phyloP scores from a whole-genome alignment of 768 basidiomycete genomes.

The Naganishia randhawae region DNA sequence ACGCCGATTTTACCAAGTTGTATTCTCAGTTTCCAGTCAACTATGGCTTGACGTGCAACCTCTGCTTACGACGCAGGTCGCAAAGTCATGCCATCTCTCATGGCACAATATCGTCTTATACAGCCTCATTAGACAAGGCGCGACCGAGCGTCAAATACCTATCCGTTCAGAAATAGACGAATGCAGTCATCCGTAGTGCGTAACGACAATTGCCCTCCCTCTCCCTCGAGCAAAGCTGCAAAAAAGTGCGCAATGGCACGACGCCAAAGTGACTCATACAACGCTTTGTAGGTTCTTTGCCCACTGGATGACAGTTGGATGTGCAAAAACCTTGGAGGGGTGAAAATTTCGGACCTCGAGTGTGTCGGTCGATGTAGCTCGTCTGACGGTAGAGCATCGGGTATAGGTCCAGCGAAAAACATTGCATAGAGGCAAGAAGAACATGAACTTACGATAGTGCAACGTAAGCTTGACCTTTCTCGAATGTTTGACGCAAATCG shows the following conservation, averaged over 20 bases:
- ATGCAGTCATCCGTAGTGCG: not conserved
- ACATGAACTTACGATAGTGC: not conserved
- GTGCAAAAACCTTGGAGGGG: conserved; percentile 27
- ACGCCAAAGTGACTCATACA: not conserved
- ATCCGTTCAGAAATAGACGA: no score
- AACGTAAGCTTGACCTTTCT: conserved; percentile 57
- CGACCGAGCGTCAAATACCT: no score
- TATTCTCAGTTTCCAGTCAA: not conserved
- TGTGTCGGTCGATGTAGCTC: conserved; percentile 36
- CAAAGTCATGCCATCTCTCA: not conserved
- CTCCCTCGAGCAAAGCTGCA: not conserved
- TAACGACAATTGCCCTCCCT: not conserved
- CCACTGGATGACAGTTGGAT: conserved; percentile 26
- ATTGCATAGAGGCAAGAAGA: not conserved
- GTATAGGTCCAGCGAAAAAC: conserved; percentile 2
- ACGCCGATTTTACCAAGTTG: not conserved
- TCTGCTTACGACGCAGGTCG: not conserved
- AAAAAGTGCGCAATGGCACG: not conserved
- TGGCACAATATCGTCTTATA: no score
- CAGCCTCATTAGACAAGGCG: no score
- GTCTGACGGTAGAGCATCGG: conserved; percentile 30
- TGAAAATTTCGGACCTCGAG: conserved; percentile 37
- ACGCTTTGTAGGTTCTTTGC: conserved; percentile 9
- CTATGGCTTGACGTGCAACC: no score
- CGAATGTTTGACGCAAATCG: conserved; percentile 34